phyloP scores from a whole-genome alignment of 2,329 filamentous ascomycete species.

The Cytospora piceae region DNA sequence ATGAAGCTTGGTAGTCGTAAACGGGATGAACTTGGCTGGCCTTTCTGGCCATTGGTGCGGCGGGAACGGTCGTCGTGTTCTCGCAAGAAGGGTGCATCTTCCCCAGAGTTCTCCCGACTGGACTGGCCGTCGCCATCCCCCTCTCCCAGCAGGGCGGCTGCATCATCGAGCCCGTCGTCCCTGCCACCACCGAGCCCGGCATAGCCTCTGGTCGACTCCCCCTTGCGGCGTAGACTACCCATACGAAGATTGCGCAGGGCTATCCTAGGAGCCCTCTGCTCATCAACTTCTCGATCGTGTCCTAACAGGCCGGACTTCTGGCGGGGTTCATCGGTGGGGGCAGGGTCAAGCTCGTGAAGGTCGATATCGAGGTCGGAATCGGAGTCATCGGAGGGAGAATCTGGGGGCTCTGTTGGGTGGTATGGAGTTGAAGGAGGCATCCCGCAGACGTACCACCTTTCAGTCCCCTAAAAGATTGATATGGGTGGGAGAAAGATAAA shows the following conservation, averaged over 20 bases:
- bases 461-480: slow-evolving; percentile 24
- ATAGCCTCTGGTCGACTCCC: slow-evolving; percentile 59
- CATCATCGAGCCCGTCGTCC: slow-evolving; percentile 66
- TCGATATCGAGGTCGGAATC: slow-evolving; percentile 80
- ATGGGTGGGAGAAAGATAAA: slow-evolving; percentile 18
- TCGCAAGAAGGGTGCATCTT: slow-evolving; percentile 75
- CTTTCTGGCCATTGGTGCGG: slow-evolving; percentile 46
- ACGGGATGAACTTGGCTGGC: slow-evolving; percentile 48
- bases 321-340: slow-evolving; percentile 39
- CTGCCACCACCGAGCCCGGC: slow-evolving; percentile 62
- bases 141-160: slow-evolving; percentile 62
- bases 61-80: slow-evolving; percentile 41
- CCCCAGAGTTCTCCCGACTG: slow-evolving; percentile 57
- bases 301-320: slow-evolving; percentile 44
- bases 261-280: slow-evolving; percentile 61
- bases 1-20: slow-evolving; percentile 72
- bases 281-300: slow-evolving; percentile 52
- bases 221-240: slow-evolving; percentile 62
- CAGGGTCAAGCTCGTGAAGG: slow-evolving; percentile 77
- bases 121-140: slow-evolving; percentile 49
- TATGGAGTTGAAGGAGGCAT: slow-evolving; percentile 61
- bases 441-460: slow-evolving; percentile 43
- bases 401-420: slow-evolving; percentile 63
- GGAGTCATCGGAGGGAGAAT: slow-evolving; percentile 69
- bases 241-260: slow-evolving; percentile 73